Conservation (phyloP, 495 filamentous ascomycete genomes). For the Neurospora sublineolata region DNA sequence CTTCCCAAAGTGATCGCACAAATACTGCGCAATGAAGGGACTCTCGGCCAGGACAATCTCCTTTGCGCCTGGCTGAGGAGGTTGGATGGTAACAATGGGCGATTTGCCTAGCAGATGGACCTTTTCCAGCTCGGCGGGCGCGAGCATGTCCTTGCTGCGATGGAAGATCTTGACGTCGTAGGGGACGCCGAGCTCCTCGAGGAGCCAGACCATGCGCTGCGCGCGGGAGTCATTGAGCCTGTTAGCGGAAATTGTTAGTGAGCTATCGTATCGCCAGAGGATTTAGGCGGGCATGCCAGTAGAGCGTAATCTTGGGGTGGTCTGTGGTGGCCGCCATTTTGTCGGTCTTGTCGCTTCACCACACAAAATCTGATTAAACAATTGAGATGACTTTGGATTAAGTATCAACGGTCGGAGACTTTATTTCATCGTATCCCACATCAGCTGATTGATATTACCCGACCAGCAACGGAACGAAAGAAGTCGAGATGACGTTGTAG, state of each 20-base stretch:
- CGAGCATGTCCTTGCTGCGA: slow-evolving; percentile 45
- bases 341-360: background rate
- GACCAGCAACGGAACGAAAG: background rate
- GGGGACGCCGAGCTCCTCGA: slow-evolving; percentile 69
- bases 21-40: slow-evolving; percentile 66
- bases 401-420: background rate
- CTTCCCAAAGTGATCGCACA: slow-evolving; percentile 56
- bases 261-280: background rate
- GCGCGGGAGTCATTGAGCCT: slow-evolving; percentile 72
- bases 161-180: slow-evolving; percentile 71
- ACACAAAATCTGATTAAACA: background rate
- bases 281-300: background rate
- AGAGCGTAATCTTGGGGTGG: slow-evolving; percentile 3
- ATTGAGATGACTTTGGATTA: background rate
- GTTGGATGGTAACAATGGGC: slow-evolving; percentile 52
- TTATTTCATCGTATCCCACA: background rate
- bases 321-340: background rate
- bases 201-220: slow-evolving; percentile 79
- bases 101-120: slow-evolving; percentile 81
- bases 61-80: slow-evolving; percentile 14
- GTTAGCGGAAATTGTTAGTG: background rate
- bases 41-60: slow-evolving; percentile 68
- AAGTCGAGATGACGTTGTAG: background rate
- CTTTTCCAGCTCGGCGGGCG: slow-evolving; percentile 59
- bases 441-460: background rate